phyloP scores from a whole-genome alignment of 768 basidiomycete species.

The Saitozyma sp. region DNA sequence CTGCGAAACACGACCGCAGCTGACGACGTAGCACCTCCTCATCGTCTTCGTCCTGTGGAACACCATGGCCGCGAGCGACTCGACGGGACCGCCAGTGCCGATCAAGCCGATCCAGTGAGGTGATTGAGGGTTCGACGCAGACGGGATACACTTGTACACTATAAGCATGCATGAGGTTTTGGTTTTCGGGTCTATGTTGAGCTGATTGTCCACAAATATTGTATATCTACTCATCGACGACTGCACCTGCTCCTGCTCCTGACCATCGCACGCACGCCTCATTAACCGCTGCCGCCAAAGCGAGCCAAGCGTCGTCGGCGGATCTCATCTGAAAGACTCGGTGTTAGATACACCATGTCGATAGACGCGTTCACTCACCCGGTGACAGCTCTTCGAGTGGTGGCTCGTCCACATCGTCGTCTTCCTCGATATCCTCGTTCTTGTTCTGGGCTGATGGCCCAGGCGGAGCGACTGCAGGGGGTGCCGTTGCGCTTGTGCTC shows the following conservation, averaged over 20 bases:
- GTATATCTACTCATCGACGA: no score
- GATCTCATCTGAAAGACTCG: constrained; percentile 29
- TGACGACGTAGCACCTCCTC: constrained; percentile 36
- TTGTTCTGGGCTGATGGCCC: background rate
- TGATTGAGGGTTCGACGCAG: background rate
- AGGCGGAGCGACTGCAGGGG: no score
- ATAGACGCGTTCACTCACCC: constrained; percentile 55
- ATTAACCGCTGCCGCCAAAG: constrained; percentile 56
- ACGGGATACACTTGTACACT: background rate
- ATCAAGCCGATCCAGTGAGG: constrained; percentile 28
- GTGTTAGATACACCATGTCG: background rate
- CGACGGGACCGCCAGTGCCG: constrained; percentile 20
- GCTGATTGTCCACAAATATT: no score
- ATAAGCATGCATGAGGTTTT: constrained; percentile 1
- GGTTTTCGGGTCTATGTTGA: background rate
- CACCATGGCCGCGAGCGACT: constrained; percentile 47
- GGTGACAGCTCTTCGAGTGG: constrained; percentile 67
- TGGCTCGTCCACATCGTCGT: constrained; percentile 28
- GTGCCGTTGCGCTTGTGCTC: no score
- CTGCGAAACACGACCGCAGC: background rate
- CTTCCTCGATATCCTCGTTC: constrained; percentile 38
- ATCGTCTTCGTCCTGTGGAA: constrained; percentile 49
- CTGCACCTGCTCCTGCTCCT: no score
- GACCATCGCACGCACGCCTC: no score
- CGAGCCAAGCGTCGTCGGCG: constrained; percentile 48